Percentiles rank a stretch among this genome's conserved stretches.
Evolutionary conservation across 306 rosid species (phyloP).

Genomic region (Pueraria montana): DNA sequence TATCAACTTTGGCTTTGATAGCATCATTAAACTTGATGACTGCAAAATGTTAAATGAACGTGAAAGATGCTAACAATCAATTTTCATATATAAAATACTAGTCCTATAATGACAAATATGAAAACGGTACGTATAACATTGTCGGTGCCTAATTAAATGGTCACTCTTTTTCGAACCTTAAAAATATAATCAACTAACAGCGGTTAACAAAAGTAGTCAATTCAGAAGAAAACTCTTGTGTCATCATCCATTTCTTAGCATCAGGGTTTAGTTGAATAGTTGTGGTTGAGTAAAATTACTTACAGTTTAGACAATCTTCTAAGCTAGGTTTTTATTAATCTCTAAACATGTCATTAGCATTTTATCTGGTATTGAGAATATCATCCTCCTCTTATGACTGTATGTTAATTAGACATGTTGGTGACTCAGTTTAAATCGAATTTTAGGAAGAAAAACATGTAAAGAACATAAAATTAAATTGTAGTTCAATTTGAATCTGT

Average conservation of each 20-base stretch:
- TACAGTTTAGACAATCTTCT: background rate
- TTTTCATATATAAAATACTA: background rate
- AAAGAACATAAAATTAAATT: too few species aligned
- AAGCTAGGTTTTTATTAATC: too few species aligned
- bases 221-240: background rate
- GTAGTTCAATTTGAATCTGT: too few species aligned
- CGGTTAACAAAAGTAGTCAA: constrained; percentile 26
- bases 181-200: constrained; percentile 2
- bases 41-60: constrained; percentile 18
- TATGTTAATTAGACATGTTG: too few species aligned
- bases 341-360: too few species aligned
- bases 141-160: constrained; percentile 49
- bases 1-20: constrained; percentile 21
- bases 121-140: constrained; percentile 31
- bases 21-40: constrained; percentile 16
- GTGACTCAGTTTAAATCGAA: too few species aligned
- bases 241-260: too few species aligned
- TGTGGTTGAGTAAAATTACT: too few species aligned
- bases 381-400: too few species aligned
- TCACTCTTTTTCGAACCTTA: background rate
- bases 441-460: too few species aligned
- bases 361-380: too few species aligned
- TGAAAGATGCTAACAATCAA: constrained; percentile 2
- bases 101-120: constrained; percentile 7
- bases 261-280: too few species aligned